These are phyloP conservation scores for Platismatia glauca DNA, from an alignment of 495 filamentous ascomycete genomes.

Conservation along the genomic window DNA sequence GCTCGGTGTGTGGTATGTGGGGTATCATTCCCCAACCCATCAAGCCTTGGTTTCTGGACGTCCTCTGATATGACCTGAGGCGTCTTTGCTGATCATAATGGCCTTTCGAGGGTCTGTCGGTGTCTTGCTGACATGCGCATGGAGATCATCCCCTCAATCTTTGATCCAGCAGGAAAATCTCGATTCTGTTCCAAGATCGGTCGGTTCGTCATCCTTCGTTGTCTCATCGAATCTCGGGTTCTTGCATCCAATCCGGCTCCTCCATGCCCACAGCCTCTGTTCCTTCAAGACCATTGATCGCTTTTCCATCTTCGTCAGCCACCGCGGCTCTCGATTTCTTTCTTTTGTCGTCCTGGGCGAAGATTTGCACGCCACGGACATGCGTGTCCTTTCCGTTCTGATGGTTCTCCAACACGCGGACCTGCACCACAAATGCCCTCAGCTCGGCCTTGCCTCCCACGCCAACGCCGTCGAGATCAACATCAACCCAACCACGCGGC, in stretches of 20 bases:
- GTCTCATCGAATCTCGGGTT: slow-evolving; percentile 44
- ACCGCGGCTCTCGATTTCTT: background rate
- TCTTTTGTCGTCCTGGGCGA: slow-evolving; percentile 54
- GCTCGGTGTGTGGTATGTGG: background rate
- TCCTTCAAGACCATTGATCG: slow-evolving; percentile 4
- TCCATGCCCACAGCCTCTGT: slow-evolving; percentile 1
- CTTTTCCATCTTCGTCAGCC: slow-evolving; percentile 12
- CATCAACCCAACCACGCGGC: slow-evolving; percentile 84
- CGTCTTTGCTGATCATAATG: background rate
- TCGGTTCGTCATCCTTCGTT: background rate
- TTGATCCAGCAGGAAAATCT: background rate
- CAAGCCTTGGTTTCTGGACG: background rate
- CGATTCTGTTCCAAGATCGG: too few relatives aligned
- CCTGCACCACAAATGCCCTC: slow-evolving; percentile 76
- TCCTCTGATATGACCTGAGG: background rate
- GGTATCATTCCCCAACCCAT: background rate
- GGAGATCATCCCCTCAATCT: background rate
- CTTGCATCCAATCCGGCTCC: slow-evolving; percentile 47
- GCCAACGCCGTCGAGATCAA: slow-evolving; percentile 62
- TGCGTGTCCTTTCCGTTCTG: slow-evolving; percentile 99
- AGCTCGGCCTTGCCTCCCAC: slow-evolving; percentile 50
- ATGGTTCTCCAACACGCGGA: slow-evolving; percentile 87
- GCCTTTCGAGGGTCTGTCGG: background rate
- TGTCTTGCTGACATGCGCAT: background rate
- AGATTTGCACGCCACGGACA: slow-evolving; percentile 87